Conservation (phyloP, 495 filamentous ascomycete species). For the Aspergillus homomorphus region DNA sequence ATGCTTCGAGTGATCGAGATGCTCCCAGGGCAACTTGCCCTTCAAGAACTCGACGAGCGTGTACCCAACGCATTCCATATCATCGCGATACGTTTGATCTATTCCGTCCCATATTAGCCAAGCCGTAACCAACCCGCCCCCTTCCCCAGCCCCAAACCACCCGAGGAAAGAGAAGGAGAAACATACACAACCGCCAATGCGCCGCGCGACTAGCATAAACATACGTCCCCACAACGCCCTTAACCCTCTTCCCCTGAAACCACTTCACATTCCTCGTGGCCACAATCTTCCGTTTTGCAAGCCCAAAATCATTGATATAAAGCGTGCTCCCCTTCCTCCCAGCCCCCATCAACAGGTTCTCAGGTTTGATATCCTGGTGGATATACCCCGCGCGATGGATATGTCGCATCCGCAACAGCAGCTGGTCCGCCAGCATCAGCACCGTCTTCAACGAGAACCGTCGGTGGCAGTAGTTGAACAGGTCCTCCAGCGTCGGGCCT, state of each 20-base stretch:
- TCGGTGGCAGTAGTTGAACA: slow-evolving; percentile 32
- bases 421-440: slow-evolving; percentile 36
- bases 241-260: background rate
- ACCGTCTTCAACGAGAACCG: slow-evolving; percentile 36
- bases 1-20: background rate
- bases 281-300: slow-evolving; percentile 4
- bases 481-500: slow-evolving; percentile 36
- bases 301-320: slow-evolving; percentile 32
- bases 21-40: slow-evolving; percentile 39
- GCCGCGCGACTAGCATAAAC: background rate
- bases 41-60: slow-evolving; percentile 35
- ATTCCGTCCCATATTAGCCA: background rate
- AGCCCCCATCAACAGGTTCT: slow-evolving; percentile 33
- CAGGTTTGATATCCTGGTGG: slow-evolving; percentile 38
- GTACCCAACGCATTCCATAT: slow-evolving; percentile 43
- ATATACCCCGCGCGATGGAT: slow-evolving; percentile 28
- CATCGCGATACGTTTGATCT: slow-evolving; percentile 20
- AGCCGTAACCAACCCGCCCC: too few species aligned
- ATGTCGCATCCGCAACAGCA: slow-evolving; percentile 1
- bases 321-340: slow-evolving; percentile 29
- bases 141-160: background rate
- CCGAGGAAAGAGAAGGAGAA: background rate
- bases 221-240: background rate
- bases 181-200: slow-evolving; percentile 8
- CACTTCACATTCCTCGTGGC: background rate